phyloP scores from a whole-genome alignment of 2,329 filamentous ascomycete species.

The Epichloe glyceriae region DNA sequence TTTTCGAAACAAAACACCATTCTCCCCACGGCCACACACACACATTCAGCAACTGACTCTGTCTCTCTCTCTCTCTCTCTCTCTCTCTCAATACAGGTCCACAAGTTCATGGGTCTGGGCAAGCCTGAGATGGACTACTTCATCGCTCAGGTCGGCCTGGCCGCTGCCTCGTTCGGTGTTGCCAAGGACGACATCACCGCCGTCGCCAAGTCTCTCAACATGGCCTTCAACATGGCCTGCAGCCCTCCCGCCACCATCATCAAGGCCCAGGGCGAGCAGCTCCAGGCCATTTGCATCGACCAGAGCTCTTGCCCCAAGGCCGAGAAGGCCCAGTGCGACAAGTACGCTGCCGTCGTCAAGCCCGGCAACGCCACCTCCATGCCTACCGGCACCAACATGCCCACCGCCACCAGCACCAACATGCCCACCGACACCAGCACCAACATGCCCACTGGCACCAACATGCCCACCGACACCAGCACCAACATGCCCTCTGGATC shows the following conservation, averaged over 20 bases:
- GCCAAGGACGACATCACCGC: conserved; percentile 34
- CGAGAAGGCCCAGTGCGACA: conserved; percentile 29
- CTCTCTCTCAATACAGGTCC: conserved; percentile 21
- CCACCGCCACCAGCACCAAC: background rate
- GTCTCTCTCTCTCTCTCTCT: no score
- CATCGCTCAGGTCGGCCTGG: conserved; percentile 42
- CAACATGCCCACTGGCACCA: background rate
- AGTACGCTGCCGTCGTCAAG: conserved; percentile 24
- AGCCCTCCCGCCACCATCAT: conserved; percentile 31
- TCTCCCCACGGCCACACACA: background rate
- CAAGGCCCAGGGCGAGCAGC: conserved; percentile 28
- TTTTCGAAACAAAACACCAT: no score
- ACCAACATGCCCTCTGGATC: background rate
- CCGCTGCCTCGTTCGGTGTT: conserved; percentile 46
- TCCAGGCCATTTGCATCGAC: conserved; percentile 44
- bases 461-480: conserved; percentile 5
- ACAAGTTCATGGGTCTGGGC: conserved; percentile 48
- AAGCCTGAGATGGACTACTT: conserved; percentile 42
- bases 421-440: background rate
- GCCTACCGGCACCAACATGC: conserved; percentile 2
- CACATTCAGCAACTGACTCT: background rate
- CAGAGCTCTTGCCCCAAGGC: conserved; percentile 31
- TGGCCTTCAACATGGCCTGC: conserved; percentile 40
- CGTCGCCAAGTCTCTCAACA: conserved; percentile 35
- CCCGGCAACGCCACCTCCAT: conserved; percentile 10